These are phyloP conservation scores for Vanrija sp. DNA, from an alignment of 1,284 basidiomycete species.

Conservation along the genomic window DNA sequence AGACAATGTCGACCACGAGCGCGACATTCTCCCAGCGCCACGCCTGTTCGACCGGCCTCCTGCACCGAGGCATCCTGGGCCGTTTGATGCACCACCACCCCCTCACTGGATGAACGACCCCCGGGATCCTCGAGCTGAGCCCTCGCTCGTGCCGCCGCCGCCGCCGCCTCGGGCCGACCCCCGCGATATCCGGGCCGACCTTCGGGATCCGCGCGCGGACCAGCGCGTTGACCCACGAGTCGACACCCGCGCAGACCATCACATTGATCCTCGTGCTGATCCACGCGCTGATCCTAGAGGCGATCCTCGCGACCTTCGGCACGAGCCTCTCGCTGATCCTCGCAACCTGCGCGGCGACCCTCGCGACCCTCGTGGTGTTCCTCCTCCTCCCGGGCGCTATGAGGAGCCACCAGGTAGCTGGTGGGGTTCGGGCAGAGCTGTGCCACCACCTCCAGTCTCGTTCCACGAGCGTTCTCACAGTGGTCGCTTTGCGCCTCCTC, in stretches of 20 bases:
- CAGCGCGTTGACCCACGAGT: neutral
- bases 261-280: neutral
- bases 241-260: neutral
- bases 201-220: neutral
- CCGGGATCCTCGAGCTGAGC: no score
- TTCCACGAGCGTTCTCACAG: neutral
- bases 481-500: neutral
- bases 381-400: neutral
- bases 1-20: no score
- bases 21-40: no score
- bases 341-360: neutral
- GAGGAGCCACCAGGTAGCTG: neutral
- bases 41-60: no score
- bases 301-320: neutral
- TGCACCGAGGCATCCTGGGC: no score
- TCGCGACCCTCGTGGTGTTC: neutral
- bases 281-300: neutral
- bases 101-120: no score
- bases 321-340: neutral
- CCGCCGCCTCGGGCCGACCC: neutral
- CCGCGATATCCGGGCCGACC: neutral
- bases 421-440: neutral
- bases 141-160: no score
- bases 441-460: neutral
- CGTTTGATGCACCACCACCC: no score